phyloP scores from a whole-genome alignment of 1,284 basidiomycete species.

The Boletus holoroseus region DNA sequence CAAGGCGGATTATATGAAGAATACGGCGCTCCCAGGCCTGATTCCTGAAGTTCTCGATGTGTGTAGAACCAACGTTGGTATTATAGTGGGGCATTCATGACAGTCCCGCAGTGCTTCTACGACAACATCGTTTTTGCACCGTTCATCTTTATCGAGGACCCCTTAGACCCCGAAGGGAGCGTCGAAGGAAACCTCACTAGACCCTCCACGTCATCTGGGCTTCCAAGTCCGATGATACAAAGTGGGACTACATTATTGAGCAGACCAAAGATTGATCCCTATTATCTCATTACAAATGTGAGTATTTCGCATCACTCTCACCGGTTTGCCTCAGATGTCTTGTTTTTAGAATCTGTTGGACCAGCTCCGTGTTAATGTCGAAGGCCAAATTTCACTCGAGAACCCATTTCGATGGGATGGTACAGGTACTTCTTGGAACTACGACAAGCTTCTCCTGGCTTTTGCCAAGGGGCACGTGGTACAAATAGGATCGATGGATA shows the following conservation, averaged over 20 bases:
- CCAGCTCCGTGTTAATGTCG: slow-evolving; percentile 74
- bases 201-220: slow-evolving; percentile 39
- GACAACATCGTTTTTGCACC: slow-evolving; percentile 95
- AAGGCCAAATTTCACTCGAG: slow-evolving; percentile 54
- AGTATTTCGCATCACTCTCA: slow-evolving; percentile 21
- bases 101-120: slow-evolving; percentile 71
- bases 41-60: slow-evolving; percentile 83
- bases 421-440: slow-evolving; percentile 63
- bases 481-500: slow-evolving; percentile 46
- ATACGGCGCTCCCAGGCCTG: slow-evolving; percentile 85
- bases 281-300: slow-evolving; percentile 82
- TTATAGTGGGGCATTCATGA: slow-evolving; percentile 4
- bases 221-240: slow-evolving; percentile 34
- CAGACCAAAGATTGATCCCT: slow-evolving; percentile 81
- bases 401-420: slow-evolving; percentile 78
- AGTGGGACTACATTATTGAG: slow-evolving; percentile 41
- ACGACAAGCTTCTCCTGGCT: slow-evolving; percentile 58
- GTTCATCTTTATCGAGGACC: slow-evolving; percentile 95
- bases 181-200: slow-evolving; percentile 43
- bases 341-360: slow-evolving; percentile 58
- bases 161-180: slow-evolving; percentile 61
- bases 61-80: slow-evolving; percentile 16
- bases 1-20: slow-evolving; percentile 88
- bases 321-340: slow-evolving; percentile 9
- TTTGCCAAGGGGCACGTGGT: slow-evolving; percentile 69